These are phyloP conservation scores for Geotrichum aggregatum DNA, from an alignment of 1,139 yeast species.

Conservation along the genomic window DNA sequence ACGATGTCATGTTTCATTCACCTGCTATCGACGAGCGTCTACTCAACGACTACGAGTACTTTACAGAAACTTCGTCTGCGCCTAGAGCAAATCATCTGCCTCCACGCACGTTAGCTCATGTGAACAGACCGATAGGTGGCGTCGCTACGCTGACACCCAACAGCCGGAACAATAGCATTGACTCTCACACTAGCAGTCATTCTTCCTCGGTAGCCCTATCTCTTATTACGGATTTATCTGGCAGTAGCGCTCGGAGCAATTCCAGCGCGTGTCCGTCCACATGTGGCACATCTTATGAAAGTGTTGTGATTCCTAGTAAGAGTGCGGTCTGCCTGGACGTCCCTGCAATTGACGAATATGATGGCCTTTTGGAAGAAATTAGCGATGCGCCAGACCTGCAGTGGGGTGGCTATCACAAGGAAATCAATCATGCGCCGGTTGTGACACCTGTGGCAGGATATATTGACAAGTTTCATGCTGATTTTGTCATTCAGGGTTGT, in stretches of 20 bases:
- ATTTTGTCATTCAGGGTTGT: slow-evolving; percentile 9
- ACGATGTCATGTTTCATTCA: slow-evolving; percentile 11
- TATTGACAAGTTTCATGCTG: slow-evolving; percentile 7
- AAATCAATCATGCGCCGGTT: background rate
- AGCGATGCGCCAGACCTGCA: background rate
- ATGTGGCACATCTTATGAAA: slow-evolving; percentile 11
- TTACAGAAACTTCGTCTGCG: background rate
- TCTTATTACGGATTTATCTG: background rate
- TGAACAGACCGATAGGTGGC: background rate
- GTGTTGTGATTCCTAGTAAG: slow-evolving; percentile 12
- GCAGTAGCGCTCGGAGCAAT: background rate
- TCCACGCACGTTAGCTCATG: background rate
- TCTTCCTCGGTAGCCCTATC: slow-evolving; percentile 5
- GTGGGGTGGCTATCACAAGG: background rate
- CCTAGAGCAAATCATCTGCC: background rate
- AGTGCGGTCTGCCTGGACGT: slow-evolving; percentile 13
- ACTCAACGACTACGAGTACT: slow-evolving; percentile 3
- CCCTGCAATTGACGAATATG: slow-evolving; percentile 9
- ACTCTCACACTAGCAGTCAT: background rate
- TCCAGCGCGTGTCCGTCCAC: background rate
- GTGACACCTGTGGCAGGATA: slow-evolving; percentile 9
- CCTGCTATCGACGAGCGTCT: slow-evolving; percentile 9
- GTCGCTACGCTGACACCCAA: slow-evolving; percentile 2
- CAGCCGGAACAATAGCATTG: slow-evolving; percentile 5
- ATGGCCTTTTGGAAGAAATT: background rate